These are phyloP conservation scores for Penicillium hordei DNA, from an alignment of 2,329 filamentous ascomycete genomes.

Conservation along the genomic window DNA sequence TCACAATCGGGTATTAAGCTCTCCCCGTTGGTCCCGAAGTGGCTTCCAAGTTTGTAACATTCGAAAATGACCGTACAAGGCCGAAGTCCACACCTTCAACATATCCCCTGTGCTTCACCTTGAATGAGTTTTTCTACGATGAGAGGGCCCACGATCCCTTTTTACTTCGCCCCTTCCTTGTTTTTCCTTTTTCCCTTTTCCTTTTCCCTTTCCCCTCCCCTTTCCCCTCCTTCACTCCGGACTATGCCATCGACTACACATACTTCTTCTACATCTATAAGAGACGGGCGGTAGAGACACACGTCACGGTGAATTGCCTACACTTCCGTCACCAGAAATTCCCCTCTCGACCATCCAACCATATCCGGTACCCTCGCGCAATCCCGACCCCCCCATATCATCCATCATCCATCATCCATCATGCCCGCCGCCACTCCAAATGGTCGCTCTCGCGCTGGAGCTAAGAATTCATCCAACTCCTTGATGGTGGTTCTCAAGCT, in stretches of 20 bases:
- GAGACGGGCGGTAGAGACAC: conserved; percentile 24
- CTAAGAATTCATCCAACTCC: conserved; percentile 24
- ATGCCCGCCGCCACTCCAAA: conserved; percentile 32
- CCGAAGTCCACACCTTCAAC: conserved; percentile 10
- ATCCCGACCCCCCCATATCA: not conserved
- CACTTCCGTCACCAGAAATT: conserved; percentile 9
- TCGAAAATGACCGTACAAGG: conserved; percentile 5
- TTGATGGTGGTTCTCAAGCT: conserved; percentile 42
- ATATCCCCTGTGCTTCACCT: conserved; percentile 16
- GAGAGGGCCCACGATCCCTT: conserved; percentile 30
- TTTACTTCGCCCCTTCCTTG: conserved; percentile 21
- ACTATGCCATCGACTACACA: conserved; percentile 33
- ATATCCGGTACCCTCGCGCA: not conserved
- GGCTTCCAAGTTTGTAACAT: not conserved
- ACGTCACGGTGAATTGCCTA: conserved; percentile 26
- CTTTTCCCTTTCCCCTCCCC: conserved; percentile 16
- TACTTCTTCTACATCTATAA: conserved; percentile 31
- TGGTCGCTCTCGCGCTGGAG: conserved; percentile 35
- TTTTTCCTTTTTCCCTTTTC: conserved; percentile 14
- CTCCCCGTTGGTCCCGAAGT: not conserved
- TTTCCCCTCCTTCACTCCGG: conserved; percentile 19
- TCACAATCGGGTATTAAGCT: not conserved
- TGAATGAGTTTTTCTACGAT: conserved; percentile 1
- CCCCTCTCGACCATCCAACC: conserved; percentile 7
- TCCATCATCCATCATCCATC: conserved; percentile 14